phyloP scores from a whole-genome alignment of 805 yeast species.

The Candida suzukii region DNA sequence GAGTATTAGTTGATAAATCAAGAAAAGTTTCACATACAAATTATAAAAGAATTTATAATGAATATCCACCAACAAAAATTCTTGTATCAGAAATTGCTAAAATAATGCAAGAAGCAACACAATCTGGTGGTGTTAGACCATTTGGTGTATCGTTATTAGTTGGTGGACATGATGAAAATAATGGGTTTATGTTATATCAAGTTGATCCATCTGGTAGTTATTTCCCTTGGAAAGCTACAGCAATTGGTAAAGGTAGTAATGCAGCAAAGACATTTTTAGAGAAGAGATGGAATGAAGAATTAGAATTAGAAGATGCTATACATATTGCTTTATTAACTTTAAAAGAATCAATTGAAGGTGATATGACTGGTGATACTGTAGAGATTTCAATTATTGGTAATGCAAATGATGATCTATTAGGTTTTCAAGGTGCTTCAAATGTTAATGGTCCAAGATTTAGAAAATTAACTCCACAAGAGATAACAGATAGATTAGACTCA shows the following conservation, averaged over 20 bases:
- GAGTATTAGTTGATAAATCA: conserved; percentile 90
- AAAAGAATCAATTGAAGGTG: conserved; percentile 97
- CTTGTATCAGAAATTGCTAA: conserved; percentile 92
- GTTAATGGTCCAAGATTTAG: conserved; percentile 87
- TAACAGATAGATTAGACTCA: conserved; percentile 92
- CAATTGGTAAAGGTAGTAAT: conserved; percentile 91
- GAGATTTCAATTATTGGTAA: conserved; percentile 86
- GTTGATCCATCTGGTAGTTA: conserved; percentile 97
- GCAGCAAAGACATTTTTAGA: conserved; percentile 97
- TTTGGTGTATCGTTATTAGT: conserved; percentile 91
- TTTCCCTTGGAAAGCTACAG: conserved; percentile 99
- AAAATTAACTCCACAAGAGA: conserved; percentile 80
- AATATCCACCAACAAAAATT: conserved; percentile 93
- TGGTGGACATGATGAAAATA: conserved; percentile 81
- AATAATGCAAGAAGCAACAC: conserved; percentile 98
- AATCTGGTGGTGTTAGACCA: conserved; percentile 98
- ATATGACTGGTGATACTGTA: conserved; percentile 92
- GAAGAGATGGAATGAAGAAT: conserved; percentile 96
- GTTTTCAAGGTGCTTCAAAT: conserved; percentile 73
- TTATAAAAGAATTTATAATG: conserved; percentile 90
- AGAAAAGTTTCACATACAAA: conserved; percentile 89
- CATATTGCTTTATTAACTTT: conserved; percentile 91
- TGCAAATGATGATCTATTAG: conserved; percentile 73
- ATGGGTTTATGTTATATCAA: conserved; percentile 78
- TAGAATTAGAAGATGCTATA: conserved; percentile 96